Evolutionary conservation across 495 filamentous ascomycete genomes (phyloP).

Genomic region (Aspergillus ellipticus): DNA sequence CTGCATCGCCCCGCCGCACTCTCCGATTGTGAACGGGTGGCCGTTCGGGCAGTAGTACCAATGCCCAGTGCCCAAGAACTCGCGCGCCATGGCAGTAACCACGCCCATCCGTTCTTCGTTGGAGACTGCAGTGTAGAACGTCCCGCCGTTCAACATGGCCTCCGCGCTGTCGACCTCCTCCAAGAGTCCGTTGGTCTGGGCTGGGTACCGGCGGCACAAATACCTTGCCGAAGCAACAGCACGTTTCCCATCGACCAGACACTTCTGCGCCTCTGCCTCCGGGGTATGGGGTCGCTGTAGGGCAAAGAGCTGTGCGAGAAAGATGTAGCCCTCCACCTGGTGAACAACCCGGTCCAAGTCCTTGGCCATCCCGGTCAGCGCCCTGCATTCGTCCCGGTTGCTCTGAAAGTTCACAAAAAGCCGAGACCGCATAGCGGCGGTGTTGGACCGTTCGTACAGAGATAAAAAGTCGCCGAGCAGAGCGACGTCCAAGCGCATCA

Average conservation of each 20-base stretch:
- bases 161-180: constrained; percentile 15
- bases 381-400: constrained; percentile 29
- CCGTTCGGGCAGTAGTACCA: constrained; percentile 68
- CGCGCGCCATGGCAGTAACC: constrained; percentile 47
- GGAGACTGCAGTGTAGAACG: constrained; percentile 42
- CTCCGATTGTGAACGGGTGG: constrained; percentile 67
- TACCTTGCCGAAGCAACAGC: constrained; percentile 26
- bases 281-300: constrained; percentile 25
- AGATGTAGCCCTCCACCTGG: constrained; percentile 32
- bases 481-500: constrained; percentile 53
- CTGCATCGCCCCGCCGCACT: constrained; percentile 70
- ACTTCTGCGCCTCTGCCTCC: constrained; percentile 10
- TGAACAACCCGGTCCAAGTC: constrained; percentile 14
- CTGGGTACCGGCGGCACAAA: constrained; percentile 2
- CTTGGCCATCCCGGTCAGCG: constrained; percentile 14
- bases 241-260: constrained; percentile 20
- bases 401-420: constrained; percentile 33
- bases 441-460: constrained; percentile 9
- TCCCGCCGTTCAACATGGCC: constrained; percentile 15
- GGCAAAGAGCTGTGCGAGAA: constrained; percentile 32
- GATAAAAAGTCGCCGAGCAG: constrained; percentile 54
- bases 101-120: constrained; percentile 45
- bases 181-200: constrained; percentile 7
- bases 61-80: constrained; percentile 56
- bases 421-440: background rate